Base-by-base conservation (phyloP, 2,329 filamentous ascomycete genomes). In the Botrytis deweyae region DNA sequence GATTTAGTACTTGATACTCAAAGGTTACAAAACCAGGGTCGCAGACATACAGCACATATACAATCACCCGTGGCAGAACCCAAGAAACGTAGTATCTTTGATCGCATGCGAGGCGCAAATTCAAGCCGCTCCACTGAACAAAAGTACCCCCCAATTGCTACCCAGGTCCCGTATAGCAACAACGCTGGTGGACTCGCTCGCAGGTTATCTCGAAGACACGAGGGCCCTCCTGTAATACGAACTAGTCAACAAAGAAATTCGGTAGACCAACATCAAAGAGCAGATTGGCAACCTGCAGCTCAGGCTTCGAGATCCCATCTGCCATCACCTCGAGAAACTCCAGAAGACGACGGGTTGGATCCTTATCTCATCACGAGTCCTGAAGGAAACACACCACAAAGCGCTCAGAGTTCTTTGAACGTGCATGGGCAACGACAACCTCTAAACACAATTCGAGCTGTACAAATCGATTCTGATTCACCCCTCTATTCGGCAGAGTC, bases 121-220 rank as follows among this genome's bases (percentile, higher is more conserved):
- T 76, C 77, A 55, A 77, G 75, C 67, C 78, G 78, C 42, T 71
- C 72, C 44, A 75, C 76, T 18, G 78, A 80, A 59, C 73, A 79
- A 76, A 69, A 73, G 55, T 67, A 77, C 29, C 71, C 76, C 49
- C 46, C 75, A 40, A 69, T 71, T 66, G 58, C 76, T 18, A 72
- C 74, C 22, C 71, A 69, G 68, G 64, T 42, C 25, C 33, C 52
- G 4, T 62, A 69, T 46, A 86, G 88, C 84, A 86, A 87, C 79
- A 87, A 86, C 78, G 84, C 83, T 74, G 77, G 82, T 66, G 85
- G 85, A 69, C 81, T 89, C 66, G 84, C 82, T 76, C 88, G 88
- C 76, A 84, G 87, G 77, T 84, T 86, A 46, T 91, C 89, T 63
- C 90, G 83, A 85, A 88, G 79, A 82, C 87, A 80, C 87, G 87